These are phyloP conservation scores for Noccaea bulbosa DNA, from an alignment of 345 rosid genomes.

Conservation along the genomic window DNA sequence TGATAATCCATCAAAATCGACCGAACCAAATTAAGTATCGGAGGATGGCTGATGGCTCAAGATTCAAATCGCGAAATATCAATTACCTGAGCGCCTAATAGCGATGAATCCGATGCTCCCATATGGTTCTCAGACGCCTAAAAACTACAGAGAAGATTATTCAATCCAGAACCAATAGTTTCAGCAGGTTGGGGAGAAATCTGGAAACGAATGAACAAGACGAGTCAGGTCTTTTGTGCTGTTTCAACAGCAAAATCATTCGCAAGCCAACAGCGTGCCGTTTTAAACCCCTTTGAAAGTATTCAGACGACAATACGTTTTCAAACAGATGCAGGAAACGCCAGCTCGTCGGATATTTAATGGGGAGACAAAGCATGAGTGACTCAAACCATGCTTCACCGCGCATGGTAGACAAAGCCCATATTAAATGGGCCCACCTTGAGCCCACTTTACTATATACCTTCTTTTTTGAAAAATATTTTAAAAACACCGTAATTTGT, in stretches of 20 bases:
- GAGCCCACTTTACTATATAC: conserved; percentile 14
- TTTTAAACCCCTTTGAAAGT: neutral
- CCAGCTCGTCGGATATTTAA: conserved; percentile 7
- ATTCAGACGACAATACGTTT: conserved; percentile 21
- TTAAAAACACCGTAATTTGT: neutral
- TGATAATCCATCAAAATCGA: neutral
- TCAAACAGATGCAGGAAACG: conserved; percentile 21
- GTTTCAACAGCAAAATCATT: neutral
- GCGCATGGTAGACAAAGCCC: conserved; percentile 45
- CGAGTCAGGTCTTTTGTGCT: too few relatives aligned
- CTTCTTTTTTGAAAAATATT: neutral
- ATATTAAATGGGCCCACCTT: conserved; percentile 33
- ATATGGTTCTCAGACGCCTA: neutral
- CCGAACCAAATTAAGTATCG: neutral
- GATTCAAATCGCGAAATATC: conserved; percentile 3
- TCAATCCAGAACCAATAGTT: neutral
- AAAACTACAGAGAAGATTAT: neutral
- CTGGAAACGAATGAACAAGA: neutral
- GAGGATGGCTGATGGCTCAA: neutral
- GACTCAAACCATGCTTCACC: conserved; percentile 34
- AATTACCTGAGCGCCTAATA: conserved; percentile 53
- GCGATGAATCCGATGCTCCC: conserved; percentile 45
- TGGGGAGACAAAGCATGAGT: conserved; percentile 38
- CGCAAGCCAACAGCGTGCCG: conserved; percentile 13
- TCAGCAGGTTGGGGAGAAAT: neutral